phyloP scores from a whole-genome alignment of 352 stramenopile genomes.

The Globisporangium iwayamae region DNA sequence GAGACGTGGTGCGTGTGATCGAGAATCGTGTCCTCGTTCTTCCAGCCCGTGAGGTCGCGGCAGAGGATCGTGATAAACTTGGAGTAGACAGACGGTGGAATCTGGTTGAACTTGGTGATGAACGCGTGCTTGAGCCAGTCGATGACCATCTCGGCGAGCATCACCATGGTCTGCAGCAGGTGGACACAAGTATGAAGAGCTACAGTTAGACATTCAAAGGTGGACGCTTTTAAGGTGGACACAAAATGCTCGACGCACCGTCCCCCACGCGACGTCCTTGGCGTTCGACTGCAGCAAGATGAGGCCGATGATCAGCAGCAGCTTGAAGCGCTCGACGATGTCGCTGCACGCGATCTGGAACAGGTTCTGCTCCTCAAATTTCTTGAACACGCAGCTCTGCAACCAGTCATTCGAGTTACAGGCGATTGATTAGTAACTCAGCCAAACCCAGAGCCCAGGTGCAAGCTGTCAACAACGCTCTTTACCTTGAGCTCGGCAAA shows the following conservation, averaged over 20 bases:
- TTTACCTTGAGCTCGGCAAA: conserved; percentile 97
- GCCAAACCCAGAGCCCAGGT: background rate
- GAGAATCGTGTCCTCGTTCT: conserved; percentile 87
- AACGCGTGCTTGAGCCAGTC: conserved; percentile 99
- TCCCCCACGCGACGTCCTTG: conserved; percentile 70
- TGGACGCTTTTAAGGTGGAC: background rate
- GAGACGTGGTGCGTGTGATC: conserved; percentile 95
- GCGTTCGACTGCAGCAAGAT: conserved; percentile 91
- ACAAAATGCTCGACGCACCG: conserved; percentile 30
- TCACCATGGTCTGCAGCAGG: conserved; percentile 72
- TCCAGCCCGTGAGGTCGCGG: conserved; percentile 93
- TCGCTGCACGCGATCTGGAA: conserved; percentile 98
- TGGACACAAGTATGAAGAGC: background rate
- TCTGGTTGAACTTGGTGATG: conserved; percentile 99
- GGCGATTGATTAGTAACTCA: too few relatives aligned
- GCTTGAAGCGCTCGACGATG: conserved; percentile 98
- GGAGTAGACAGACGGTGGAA: conserved; percentile 92
- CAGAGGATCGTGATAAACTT: conserved; percentile 95
- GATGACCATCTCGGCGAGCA: conserved; percentile 92
- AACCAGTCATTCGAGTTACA: background rate
- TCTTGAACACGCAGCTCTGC: conserved; percentile 96
- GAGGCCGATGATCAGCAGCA: conserved; percentile 93
- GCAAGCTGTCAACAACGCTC: background rate
- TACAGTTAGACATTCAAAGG: background rate
- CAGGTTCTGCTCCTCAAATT: conserved; percentile 94